These are phyloP conservation scores for Fraxinus albicans DNA, from an alignment of 305 asterid species.

Conservation along the genomic window DNA sequence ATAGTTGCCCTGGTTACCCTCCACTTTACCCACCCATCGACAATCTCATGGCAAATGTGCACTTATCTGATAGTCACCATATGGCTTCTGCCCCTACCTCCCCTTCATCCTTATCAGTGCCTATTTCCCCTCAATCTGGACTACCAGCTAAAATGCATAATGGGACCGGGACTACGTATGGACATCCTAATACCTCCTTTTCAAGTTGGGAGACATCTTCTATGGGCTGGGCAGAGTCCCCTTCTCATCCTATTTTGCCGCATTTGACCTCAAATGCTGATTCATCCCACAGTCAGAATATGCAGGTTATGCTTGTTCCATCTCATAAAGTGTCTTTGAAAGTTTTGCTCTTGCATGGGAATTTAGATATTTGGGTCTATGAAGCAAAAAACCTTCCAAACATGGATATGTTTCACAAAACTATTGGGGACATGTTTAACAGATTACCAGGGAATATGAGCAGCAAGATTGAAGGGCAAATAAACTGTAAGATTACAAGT, in stretches of 20 bases:
- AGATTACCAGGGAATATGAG: constrained; percentile 67
- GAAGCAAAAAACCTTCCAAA: constrained; percentile 98
- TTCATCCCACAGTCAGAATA: constrained; percentile 27
- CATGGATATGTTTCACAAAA: constrained; percentile 99
- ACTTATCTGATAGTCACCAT: constrained; percentile 45
- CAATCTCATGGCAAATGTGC: constrained; percentile 52
- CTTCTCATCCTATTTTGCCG: constrained; percentile 25
- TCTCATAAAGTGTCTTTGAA: constrained; percentile 60
- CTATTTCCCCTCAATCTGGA: constrained; percentile 48
- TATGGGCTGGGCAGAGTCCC: constrained; percentile 26
- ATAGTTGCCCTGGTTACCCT: constrained; percentile 38
- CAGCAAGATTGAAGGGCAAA: constrained; percentile 75
- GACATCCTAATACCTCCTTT: constrained; percentile 51
- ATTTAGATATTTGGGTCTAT: constrained; percentile 79
- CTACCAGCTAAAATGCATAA: constrained; percentile 42
- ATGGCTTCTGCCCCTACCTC: constrained; percentile 48
- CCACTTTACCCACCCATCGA: constrained; percentile 69
- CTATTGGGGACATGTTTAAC: constrained; percentile 85
- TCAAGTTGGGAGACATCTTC: constrained; percentile 56
- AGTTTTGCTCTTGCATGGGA: constrained; percentile 83
- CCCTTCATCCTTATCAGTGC: constrained; percentile 33
- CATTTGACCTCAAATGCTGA: constrained; percentile 25
- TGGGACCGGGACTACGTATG: constrained; percentile 42
- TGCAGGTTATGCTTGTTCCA: constrained; percentile 65
- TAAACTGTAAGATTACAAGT: constrained; percentile 76